Evolutionary conservation across 805 yeast genomes (phyloP), one percentile per base, ranked within the genome.

Genomic region (Hanseniaspora hatyaiensis): DNA sequence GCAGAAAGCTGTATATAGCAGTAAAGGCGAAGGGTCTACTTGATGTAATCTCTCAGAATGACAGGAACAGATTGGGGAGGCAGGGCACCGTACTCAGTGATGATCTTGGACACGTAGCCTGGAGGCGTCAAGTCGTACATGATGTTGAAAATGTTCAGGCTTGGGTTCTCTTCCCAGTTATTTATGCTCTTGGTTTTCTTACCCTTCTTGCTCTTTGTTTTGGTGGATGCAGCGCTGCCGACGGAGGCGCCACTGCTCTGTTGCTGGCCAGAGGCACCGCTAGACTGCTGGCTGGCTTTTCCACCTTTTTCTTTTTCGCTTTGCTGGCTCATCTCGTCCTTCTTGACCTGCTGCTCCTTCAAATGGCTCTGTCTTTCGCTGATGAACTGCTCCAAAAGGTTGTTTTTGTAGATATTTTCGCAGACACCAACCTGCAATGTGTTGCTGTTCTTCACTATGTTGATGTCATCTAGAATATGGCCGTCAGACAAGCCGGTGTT

Each of bases 51-150:
- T 65, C 97, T 77, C 57, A 92, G 69, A 52, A 92, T 85, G 41
- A 92, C 97, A 23, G 98, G 98, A 50, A 92, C 97, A 1, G 97
- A 86, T n/a, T 94, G 82, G 36, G 98, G 95, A 9, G 98, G 98
- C 55, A 92, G 71, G 2, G 95, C 85, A 24, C 98, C 98, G 53
- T 89, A 77, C 63, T 92, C 98, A 1, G 97, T 92, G 47, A 92
- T 86, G 51, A 92, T 86, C 67, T 92, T 92, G 62, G 89, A 88
- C 57, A 92, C 85, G 59, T 82, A 84, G 55, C 80, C 84, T 12
- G 95, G 94, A 30, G 96, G 96, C 1, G 97, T 89, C 56, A 92
- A 71, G 65, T 92, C 98, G 63, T 85, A 92, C 74, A 92, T 73
- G 53, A 92, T 78, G 59, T 86, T 86, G 58, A 88, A 75, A 23